Percentiles rank a stretch among this genome's conserved stretches.
phyloP scores from a whole-genome alignment of 2,329 filamentous ascomycete genomes.

The Penicillium sp. region DNA sequence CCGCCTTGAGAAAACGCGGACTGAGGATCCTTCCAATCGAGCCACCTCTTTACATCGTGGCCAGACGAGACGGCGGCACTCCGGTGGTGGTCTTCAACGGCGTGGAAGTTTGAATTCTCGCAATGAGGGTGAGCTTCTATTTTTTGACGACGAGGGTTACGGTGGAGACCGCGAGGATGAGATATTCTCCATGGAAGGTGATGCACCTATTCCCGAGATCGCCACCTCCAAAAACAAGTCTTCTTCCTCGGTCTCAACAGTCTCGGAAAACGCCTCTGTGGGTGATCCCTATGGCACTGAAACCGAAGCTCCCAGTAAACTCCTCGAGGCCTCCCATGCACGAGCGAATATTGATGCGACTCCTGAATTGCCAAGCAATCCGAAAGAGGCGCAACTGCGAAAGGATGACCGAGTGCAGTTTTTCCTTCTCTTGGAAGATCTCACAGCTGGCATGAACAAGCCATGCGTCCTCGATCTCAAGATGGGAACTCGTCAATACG shows the following conservation, averaged over 20 bases:
- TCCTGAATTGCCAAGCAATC: constrained; percentile 60
- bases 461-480: constrained; percentile 97
- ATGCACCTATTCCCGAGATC: constrained; percentile 22
- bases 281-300: not conserved
- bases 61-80: constrained; percentile 66
- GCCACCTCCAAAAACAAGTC: constrained; percentile 2
- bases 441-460: constrained; percentile 93
- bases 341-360: constrained; percentile 18
- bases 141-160: constrained; percentile 86
- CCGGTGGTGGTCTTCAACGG: constrained; percentile 77
- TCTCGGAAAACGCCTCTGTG: constrained; percentile 4
- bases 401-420: constrained; percentile 71
- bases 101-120: constrained; percentile 68
- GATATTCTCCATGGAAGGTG: constrained; percentile 67
- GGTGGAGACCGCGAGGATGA: constrained; percentile 72
- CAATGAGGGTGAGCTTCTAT: constrained; percentile 75
- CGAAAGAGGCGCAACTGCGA: constrained; percentile 66
- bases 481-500: constrained; percentile 97
- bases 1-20: constrained; percentile 34
- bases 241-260: constrained; percentile 16
- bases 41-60: constrained; percentile 31
- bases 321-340: constrained; percentile 3
- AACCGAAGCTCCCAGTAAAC: not conserved
- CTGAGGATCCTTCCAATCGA: constrained; percentile 47
- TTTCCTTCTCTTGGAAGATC: constrained; percentile 88